Conservation (phyloP, 192 early-diverging fungal genomes). For the Backusella sp. region DNA sequence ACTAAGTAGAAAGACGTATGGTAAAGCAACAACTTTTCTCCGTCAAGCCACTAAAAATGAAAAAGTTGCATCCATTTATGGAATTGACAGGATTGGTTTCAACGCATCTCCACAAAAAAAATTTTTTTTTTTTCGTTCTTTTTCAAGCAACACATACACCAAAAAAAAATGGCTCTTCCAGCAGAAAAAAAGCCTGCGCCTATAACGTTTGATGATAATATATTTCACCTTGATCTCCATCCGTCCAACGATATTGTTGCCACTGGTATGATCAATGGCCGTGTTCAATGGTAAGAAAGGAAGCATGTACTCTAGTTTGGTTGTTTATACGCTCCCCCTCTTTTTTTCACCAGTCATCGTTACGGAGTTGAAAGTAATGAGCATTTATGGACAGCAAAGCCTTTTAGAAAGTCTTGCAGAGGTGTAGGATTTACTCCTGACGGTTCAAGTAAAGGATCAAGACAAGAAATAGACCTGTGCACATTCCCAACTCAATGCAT, state of each 20-base stretch:
- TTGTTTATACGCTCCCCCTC: neutral
- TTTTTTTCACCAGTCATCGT: slow-evolving; percentile 14
- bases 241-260: slow-evolving; percentile 67
- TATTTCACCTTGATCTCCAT: slow-evolving; percentile 69
- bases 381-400: slow-evolving; percentile 50
- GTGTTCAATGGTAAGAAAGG: slow-evolving; percentile 62
- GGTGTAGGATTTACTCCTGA: slow-evolving; percentile 79
- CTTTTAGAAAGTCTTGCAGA: slow-evolving; percentile 86
- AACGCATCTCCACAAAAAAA: too few species aligned
- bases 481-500: neutral
- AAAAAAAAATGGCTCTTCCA: too few species aligned
- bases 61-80: too few species aligned
- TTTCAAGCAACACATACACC: too few species aligned
- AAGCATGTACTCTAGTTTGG: neutral
- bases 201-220: slow-evolving; percentile 45
- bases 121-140: too few species aligned
- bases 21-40: too few species aligned
- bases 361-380: slow-evolving; percentile 37
- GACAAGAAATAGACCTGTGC: neutral
- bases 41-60: too few species aligned
- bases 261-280: slow-evolving; percentile 69
- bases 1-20: too few species aligned
- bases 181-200: slow-evolving; percentile 27
- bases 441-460: slow-evolving; percentile 54
- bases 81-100: too few species aligned